phyloP scores from a whole-genome alignment of 2,329 filamentous ascomycete species.

The Claviceps monticola region DNA sequence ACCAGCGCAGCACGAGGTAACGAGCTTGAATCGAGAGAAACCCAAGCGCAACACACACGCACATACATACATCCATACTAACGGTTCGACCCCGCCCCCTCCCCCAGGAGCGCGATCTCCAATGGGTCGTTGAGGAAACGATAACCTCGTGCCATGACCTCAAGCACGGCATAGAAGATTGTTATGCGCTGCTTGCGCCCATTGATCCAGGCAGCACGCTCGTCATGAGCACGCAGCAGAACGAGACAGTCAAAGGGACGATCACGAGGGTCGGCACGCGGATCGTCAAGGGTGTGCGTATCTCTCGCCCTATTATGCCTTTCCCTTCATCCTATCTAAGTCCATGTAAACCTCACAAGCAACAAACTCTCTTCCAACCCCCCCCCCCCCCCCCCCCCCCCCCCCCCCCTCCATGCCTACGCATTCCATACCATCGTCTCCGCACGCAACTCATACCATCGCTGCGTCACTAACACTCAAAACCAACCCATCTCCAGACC shows the following conservation, averaged over 20 bases:
- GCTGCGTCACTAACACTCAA: no score
- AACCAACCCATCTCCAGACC: constrained; percentile 33
- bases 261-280: constrained; percentile 83
- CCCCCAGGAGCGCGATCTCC: constrained; percentile 34
- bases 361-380: neutral
- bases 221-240: constrained; percentile 73
- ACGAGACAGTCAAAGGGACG: constrained; percentile 83
- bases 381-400: no score
- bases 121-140: constrained; percentile 40
- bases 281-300: constrained; percentile 73
- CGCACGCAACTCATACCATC: no score
- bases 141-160: constrained; percentile 33
- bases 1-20: neutral
- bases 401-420: no score
- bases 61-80: neutral
- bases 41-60: neutral
- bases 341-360: neutral
- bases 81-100: neutral
- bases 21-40: neutral
- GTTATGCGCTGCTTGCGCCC: constrained; percentile 72
- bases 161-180: constrained; percentile 67
- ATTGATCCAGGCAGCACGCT: constrained; percentile 77
- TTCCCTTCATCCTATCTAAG: neutral
- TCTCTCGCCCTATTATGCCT: neutral
- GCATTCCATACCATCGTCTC: no score